Evolutionary conservation across 177 flowering plant species (phyloP), one percentile per base, ranked within the genome.

Genomic region (Telopea speciosissima): DNA sequence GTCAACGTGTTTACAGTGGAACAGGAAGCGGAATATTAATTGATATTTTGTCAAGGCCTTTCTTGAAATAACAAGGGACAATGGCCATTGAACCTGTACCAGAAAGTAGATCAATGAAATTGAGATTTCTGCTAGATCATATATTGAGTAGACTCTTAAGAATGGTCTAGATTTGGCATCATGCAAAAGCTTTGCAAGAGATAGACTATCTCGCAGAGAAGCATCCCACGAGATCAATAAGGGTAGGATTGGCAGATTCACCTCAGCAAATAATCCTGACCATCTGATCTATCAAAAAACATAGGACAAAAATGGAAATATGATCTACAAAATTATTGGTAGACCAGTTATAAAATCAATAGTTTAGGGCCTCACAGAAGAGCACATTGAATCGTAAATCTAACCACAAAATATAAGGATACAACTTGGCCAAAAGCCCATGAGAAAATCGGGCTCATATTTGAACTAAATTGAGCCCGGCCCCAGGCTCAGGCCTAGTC

Each of bases 1-100:
- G 64, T 87, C 84, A 25, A 93, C 97, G 82, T 96, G 94, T 76
- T 96, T 88, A 80, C 99, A 96, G 75, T 90, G 97, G 78, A 96
- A 96, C 73, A 93, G 86, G 71, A 89, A 86, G 71, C 91, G 89
- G 73, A 96, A 96, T 68, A 96, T 87, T 79, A 96, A 78, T 79
- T 90, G 98, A 75, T 93, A 93, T 68, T 93, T 96, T 69, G 90
- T 82, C 21, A 90, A 69, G 67, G 99, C 89, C 73, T 91, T 90
- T 79, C 90, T 86, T 76, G 99, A 91, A 80, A 93, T 87, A 31
- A 93, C 93, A 65, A 93, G 90, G 26, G 99, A 93, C 81, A 96
- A 71, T 76, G 98, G 99, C 97, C 98, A 96, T 36, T 77, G 84
- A 72, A 93, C 96, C 99, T 96, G 84, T 70, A 75, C 76, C 67